Evolutionary conservation across 345 rosid genomes (phyloP), one percentile per base, ranked within the genome.

Genomic region (Eucalyptus tenuipes): DNA sequence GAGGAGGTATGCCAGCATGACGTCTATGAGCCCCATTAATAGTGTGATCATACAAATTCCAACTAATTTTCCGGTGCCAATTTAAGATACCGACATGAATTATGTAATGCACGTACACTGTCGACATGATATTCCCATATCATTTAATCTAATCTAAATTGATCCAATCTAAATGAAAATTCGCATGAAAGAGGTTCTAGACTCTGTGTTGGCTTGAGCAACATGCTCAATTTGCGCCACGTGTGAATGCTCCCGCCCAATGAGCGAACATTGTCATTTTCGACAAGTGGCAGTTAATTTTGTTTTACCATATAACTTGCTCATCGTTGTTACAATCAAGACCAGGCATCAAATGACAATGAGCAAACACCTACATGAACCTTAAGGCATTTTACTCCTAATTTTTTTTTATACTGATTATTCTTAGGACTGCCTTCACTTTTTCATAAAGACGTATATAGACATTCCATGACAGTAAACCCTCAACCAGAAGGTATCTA

Each of bases 51-150:
- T 45, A 45, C 9, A 45, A 11, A 45, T 45, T 45, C 47, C 9
- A 45, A 45, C 47, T 45, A 45, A 45, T 45, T 45, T 45, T 45
- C 47, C 11, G 10, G 47, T 59, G 68, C 31, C 31, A 7, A 11
- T 27, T 27, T 59, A 3, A 27, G 68, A 7, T 13, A 29, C 31
- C 8, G 0, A 59, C 4, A 5, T 13, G 29, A 5, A 10, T 59
- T 3, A 12, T 27, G 68, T 13, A 31, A 59, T 66, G 66, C 66
- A 12, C 1, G 3, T 29, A 15, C 12, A 13, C 25, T 57, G 13
- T 10, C 9, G 40, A n/a, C 20, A 7, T 2, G 4, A n/a, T n/a
- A n/a, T 50, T 50, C 3, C 2, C 1, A 50, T 20, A 50, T 16
- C 8, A n/a, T 64, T 16, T 64, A 13, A 64, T 64, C 5, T n/a